A percentile compares a stretch with the other conserved stretches of the same genome.
phyloP scores from a whole-genome alignment of 164 flowering plant genomes.

The Dillenia suffruticosa region DNA sequence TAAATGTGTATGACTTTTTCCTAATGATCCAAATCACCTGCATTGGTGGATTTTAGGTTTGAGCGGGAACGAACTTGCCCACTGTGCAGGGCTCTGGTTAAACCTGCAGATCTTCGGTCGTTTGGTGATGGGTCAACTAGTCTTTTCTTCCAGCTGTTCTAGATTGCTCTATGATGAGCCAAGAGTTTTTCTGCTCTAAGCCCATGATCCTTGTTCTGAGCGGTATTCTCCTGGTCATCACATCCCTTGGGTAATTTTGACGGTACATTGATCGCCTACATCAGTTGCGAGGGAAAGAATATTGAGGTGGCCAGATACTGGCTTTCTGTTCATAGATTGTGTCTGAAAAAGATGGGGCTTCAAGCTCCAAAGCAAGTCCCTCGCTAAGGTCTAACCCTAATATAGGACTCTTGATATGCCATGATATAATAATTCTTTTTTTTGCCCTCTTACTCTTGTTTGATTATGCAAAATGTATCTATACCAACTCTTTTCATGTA shows the following conservation, averaged over 20 bases:
- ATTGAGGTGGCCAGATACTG: conserved; percentile 9
- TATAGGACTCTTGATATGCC: too few species aligned
- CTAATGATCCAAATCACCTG: too few species aligned
- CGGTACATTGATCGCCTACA: conserved; percentile 7
- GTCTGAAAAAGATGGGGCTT: not conserved
- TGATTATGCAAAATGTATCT: too few species aligned
- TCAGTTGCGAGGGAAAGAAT: conserved; percentile 1
- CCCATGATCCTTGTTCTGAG: conserved; percentile 1
- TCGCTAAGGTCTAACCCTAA: too few species aligned
- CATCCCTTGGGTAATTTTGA: conserved; percentile 11
- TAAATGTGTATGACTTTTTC: too few species aligned
- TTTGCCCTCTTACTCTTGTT: too few species aligned
- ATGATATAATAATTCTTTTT: too few species aligned
- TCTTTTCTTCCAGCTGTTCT: conserved; percentile 82
- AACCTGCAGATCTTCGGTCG: conserved; percentile 82
- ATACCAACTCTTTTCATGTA: too few species aligned
- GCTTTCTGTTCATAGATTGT: conserved; percentile 25
- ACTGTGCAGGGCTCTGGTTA: conserved; percentile 88
- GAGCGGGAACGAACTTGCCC: conserved; percentile 99
- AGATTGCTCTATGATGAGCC: conserved; percentile 9
- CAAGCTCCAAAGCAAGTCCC: too few species aligned
- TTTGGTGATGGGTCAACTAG: conserved; percentile 92
- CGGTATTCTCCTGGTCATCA: conserved; percentile 1
- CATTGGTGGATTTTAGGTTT: conserved; percentile 53
- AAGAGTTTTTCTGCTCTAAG: conserved; percentile 15